Base-by-base conservation (phyloP, 805 yeast species). In the Ogataea kodamae region DNA sequence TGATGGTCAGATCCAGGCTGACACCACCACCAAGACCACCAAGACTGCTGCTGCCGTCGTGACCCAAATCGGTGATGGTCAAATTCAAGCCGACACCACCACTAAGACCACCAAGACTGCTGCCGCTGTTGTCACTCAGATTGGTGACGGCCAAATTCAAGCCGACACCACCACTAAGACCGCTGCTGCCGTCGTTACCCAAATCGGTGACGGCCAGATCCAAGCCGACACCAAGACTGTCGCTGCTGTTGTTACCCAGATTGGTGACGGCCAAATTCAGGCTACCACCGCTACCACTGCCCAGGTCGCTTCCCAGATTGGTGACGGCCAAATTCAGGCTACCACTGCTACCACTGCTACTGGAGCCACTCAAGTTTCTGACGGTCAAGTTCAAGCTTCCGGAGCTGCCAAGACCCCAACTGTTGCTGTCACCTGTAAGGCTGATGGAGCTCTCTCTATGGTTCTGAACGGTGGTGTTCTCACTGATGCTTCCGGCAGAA, bases 231-330 rank as follows among this genome's bases (percentile, higher is more conserved):
- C 68, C 42, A 36, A 46, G 15, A 49, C 64, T 9, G 16, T 66
- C 18, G 37, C 43, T 25, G 35, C 38, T 4, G 45, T 43, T 11
- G 50, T 40, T 12, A 30, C 54, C 12, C 75, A 68, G 48, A 67
- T 68, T 36, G 65, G 67, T 30, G 75, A 69, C 47, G 73, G 73
- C 39, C 69, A 65, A 54, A 57, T 70, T 37, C 76, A 71, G 52
- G 69, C 68, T 42, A 37, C 50, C 22, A 51, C 65, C 32, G 42
- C 67, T 15, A 39, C 68, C 18, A 57, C 61, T 30, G 48, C 41
- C 26, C 39, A 40, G 27, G 59, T 60, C 25, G 61, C 36, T 63
- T 57, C 70, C 40, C 68, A 32, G 30, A 44, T 68, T 42, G 48
- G 56, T 34, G 76, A 71, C 36, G 74, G 75, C 42, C 73, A 67